A percentile compares a stretch with the other conserved stretches of the same genome.
These are phyloP conservation scores for Paramecium sonneborni DNA, from an alignment of 73 alveolate genomes.

Conservation along the genomic window DNA sequence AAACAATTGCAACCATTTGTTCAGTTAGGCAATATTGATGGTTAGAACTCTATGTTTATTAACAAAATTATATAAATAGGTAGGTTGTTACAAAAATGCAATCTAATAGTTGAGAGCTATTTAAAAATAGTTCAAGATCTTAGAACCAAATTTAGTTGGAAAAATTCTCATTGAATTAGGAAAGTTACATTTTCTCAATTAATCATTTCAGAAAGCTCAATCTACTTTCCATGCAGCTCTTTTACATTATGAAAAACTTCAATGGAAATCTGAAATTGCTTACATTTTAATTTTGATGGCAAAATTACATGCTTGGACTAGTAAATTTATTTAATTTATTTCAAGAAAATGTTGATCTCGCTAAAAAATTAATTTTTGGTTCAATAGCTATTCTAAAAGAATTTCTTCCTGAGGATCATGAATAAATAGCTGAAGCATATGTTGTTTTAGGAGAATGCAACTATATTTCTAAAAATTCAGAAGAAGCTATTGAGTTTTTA, in stretches of 20 bases:
- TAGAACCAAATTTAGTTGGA: conserved; percentile 11
- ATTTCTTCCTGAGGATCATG: not conserved
- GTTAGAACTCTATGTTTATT: conserved; percentile 3
- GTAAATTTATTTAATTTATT: not conserved
- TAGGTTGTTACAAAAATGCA: not conserved
- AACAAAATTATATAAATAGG: not conserved
- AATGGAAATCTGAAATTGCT: conserved; percentile 6
- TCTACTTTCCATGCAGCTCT: not conserved
- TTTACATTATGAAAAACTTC: not conserved
- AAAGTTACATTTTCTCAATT: not conserved
- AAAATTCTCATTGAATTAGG: not conserved
- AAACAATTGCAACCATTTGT: not conserved
- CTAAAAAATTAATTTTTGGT: not conserved
- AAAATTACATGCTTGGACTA: not conserved
- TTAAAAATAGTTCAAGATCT: not conserved
- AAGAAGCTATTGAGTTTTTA: not conserved
- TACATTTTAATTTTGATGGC: not conserved
- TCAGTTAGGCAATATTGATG: not conserved
- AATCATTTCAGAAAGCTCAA: not conserved
- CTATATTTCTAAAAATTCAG: not conserved
- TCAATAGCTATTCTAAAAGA: not conserved
- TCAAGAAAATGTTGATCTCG: not conserved
- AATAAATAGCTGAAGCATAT: conserved; percentile 30
- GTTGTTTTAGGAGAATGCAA: not conserved
- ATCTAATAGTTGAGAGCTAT: not conserved